Base-by-base conservation (phyloP, 495 filamentous ascomycete genomes). In the Ramalina peruviana region DNA sequence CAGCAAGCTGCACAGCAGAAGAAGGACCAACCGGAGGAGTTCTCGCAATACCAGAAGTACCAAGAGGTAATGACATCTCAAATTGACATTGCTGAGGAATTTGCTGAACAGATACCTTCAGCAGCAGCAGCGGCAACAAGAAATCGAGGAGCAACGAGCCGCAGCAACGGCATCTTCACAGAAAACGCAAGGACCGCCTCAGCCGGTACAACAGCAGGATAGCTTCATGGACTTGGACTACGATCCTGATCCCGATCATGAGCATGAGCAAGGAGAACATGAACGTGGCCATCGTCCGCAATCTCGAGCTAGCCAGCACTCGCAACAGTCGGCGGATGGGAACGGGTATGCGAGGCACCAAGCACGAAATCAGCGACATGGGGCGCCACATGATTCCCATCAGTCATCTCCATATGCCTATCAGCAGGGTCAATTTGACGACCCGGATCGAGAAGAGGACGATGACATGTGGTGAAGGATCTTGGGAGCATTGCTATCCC, bases 21-120 rank as follows among this genome's bases (percentile, higher is more conserved):
- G 11, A 80, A 82, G 54, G 80, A 88, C 40, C 80, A 86, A 55
- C 74, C 72, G 20, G 77, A 80, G 51, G 79, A 81, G 59, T 79
- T 76, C 49, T 55, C 58, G 17, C 75, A 79, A 58, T 82, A 81
- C 53, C 79, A 82, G 60, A 65, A 73, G 56, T 81, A 79, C 55
- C 79, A 82, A 61, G 73, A 83, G 67, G 79, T 82, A 60, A 67
- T 33, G 75, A 54, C 48, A 3, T 21, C 7, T 7, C 15, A 25
- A 50, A 4, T 17, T 21, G 9, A 26, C 1, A n/a, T 27, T 23
- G 15, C 1, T 47, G 19, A 30, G 6, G 20, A 23, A 43, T 16
- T 16, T 41, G 17, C 40, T 19, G 40, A 27, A 20, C 13, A 51
- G 15, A 50, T 50, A 73, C 59, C 58, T 58, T 39, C 60, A 72